Evolutionary conservation across 2,329 filamentous ascomycete genomes (phyloP), one percentile per base, ranked within the genome.

Genomic region (Rachicladosporium sp.): DNA sequence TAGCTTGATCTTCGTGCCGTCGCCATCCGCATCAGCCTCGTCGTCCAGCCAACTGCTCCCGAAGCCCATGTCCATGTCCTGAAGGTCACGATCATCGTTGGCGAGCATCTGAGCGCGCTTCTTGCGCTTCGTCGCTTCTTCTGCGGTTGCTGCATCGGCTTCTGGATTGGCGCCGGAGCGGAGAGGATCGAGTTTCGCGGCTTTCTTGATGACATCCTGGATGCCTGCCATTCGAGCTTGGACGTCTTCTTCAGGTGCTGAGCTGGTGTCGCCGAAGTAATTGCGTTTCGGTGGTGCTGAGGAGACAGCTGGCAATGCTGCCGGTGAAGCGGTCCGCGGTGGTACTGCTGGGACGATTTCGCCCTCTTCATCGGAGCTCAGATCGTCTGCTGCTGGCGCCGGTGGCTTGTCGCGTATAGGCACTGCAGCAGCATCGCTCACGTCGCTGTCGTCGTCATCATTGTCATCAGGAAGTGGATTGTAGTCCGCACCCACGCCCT

Each of bases 41-140:
- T 95, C 91, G 39, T 84, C 87, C 53, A 85, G 80, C 21, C 89
- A 74, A 54, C 82, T 91, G 12, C 79, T 84, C 29, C 91, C 91
- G 55, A 98, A 96, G 44, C 88, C 89, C 69, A 96, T 76, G 55
- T 98, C 91, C 64, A 98, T 73, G 62, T 98, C 89, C 42, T 89
- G 79, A 35, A 87, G 77, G 57, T 96, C 89, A 35, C 88, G 75
- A 49, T 83, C 81, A 40, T 78, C 63, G n/a, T 64, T 65, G 7
- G 68, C 76, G 43, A 95, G 68, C 67, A 95, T 82, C 48, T 75
- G 80, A 9, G 64, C 65, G 5, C 64, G 65, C 40, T 62, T 66
- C 58, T 77, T 80, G 37, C 80, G 75, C 6, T 81, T 78, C 36
- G 78, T 78, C 46, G 64, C 62, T 43, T 70, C 69, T 45, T 70